Percentiles rank a stretch among this genome's conserved stretches.
Evolutionary conservation across 768 basidiomycete species (phyloP).

Genomic region (Kondoa malvinella): DNA sequence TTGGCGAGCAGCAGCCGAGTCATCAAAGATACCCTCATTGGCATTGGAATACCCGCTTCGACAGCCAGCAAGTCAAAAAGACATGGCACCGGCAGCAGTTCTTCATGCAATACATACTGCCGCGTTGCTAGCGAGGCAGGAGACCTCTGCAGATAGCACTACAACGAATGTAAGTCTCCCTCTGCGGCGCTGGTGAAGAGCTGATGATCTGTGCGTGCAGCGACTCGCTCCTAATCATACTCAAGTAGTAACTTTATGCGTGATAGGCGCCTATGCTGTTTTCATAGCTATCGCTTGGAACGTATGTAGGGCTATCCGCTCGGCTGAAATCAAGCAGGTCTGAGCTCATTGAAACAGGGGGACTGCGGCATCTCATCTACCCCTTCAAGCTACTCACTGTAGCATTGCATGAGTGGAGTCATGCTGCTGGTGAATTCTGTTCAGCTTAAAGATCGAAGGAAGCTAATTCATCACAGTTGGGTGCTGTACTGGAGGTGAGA

Average conservation of each 20-base stretch:
- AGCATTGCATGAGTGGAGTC: neutral
- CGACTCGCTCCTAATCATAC: slow-evolving; percentile 1
- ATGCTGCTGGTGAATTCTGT: neutral
- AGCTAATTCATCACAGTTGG: neutral
- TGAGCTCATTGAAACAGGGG: neutral
- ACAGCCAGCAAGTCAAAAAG: neutral
- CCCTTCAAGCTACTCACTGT: slow-evolving; percentile 9
- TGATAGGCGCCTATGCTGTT: slow-evolving; percentile 5
- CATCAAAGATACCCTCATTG: too few species aligned
- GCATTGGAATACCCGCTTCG: too few species aligned
- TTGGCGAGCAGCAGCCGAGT: too few species aligned
- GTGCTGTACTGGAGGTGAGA: neutral
- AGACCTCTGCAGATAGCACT: neutral
- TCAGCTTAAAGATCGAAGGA: neutral
- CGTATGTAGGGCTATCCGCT: neutral
- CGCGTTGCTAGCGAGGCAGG: neutral
- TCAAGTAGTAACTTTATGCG: slow-evolving; percentile 2
- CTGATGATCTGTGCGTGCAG: neutral
- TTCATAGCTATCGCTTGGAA: slow-evolving; percentile 9
- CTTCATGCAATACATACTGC: too few species aligned
- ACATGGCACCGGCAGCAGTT: neutral
- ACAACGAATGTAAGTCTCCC: neutral
- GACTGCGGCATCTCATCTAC: slow-evolving; percentile 3
- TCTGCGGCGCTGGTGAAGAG: neutral
- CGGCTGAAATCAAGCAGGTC: neutral